These are phyloP conservation scores for Apiospora marii DNA, from an alignment of 2,329 filamentous ascomycete genomes.

Conservation along the genomic window DNA sequence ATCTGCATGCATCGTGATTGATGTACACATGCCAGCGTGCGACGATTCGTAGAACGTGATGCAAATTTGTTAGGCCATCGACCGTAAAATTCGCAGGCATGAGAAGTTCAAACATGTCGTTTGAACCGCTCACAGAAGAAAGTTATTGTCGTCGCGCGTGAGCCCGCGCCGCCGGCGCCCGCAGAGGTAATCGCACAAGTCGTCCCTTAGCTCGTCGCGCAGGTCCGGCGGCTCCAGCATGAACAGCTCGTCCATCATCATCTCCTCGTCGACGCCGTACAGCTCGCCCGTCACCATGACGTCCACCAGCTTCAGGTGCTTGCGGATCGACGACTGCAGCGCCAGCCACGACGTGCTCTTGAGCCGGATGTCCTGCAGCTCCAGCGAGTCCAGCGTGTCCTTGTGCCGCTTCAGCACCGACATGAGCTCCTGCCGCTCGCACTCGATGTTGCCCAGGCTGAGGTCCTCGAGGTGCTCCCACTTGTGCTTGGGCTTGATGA, in stretches of 20 bases:
- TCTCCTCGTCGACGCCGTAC: slow-evolving; percentile 30
- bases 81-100: not conserved
- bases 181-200: slow-evolving; percentile 22
- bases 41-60: not conserved
- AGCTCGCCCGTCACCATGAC: slow-evolving; percentile 38
- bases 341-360: slow-evolving; percentile 36
- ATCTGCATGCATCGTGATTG: too few species aligned
- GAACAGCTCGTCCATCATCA: slow-evolving; percentile 19
- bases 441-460: slow-evolving; percentile 34
- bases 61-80: not conserved
- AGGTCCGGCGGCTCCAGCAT: slow-evolving; percentile 4
- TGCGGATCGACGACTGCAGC: slow-evolving; percentile 38
- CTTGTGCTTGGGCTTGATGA: slow-evolving; percentile 36
- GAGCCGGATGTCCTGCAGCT: slow-evolving; percentile 36
- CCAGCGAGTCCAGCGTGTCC: slow-evolving; percentile 35
- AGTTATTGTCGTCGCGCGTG: not conserved
- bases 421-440: slow-evolving; percentile 37
- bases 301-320: slow-evolving; percentile 33
- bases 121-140: not conserved
- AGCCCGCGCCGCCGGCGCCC: not conserved
- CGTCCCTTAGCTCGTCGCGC: not conserved
- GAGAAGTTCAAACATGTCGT: not conserved
- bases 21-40: not conserved
- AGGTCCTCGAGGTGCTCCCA: slow-evolving; percentile 37
- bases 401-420: slow-evolving; percentile 36